A percentile compares a stretch with the other conserved stretches of the same genome.
These are phyloP conservation scores for Salix purpurea DNA, from an alignment of 345 rosid species.

Conservation along the genomic window DNA sequence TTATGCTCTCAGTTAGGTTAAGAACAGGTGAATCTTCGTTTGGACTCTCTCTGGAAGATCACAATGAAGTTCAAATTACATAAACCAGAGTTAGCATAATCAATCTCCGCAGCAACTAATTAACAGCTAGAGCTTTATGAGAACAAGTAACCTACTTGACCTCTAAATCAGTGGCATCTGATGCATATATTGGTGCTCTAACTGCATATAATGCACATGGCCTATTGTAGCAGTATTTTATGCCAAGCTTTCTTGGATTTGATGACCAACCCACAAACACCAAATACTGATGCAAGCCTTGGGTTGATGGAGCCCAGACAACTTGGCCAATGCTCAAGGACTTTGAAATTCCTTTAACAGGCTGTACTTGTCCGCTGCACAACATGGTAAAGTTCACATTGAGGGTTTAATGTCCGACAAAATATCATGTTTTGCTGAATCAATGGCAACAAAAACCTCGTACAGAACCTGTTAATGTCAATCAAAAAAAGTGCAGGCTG, in stretches of 20 bases:
- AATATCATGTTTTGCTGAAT: neutral
- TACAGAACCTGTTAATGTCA: conserved; percentile 49
- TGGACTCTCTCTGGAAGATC: conserved; percentile 45
- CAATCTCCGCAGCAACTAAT: conserved; percentile 5
- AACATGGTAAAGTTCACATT: conserved; percentile 8
- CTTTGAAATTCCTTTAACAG: conserved; percentile 61
- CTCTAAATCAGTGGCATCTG: conserved; percentile 32
- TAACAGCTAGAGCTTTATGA: neutral
- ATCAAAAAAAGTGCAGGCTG: conserved; percentile 73
- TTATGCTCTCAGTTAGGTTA: conserved; percentile 64
- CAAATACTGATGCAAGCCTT: conserved; percentile 46
- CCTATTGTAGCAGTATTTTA: conserved; percentile 81
- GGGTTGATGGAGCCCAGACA: conserved; percentile 69
- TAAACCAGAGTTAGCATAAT: neutral
- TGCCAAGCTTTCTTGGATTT: conserved; percentile 75
- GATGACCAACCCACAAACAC: conserved; percentile 90
- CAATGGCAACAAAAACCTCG: conserved; percentile 1
- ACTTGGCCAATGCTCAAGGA: conserved; percentile 86
- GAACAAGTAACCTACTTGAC: conserved; percentile 46
- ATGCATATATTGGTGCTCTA: conserved; percentile 31
- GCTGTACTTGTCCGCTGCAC: conserved; percentile 66
- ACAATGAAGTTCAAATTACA: neutral
- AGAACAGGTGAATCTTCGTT: conserved; percentile 34
- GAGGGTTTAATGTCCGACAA: conserved; percentile 1
- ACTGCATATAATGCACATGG: conserved; percentile 70